Conservation (phyloP, 345 rosid genomes). For the Carallia pectinifolia region DNA sequence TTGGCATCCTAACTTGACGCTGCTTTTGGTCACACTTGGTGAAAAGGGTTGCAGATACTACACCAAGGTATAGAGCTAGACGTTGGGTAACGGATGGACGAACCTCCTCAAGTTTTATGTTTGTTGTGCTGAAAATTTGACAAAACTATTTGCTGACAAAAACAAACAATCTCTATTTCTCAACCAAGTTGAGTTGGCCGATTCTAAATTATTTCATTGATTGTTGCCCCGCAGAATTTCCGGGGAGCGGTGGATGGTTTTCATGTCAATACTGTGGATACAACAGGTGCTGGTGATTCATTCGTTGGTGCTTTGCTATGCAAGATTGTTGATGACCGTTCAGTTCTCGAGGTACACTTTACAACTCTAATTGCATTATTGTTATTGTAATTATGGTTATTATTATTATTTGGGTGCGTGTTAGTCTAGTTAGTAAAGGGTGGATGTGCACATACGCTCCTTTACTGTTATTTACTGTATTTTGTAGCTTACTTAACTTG, state of each 20-base stretch:
- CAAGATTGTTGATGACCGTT: slow-evolving; percentile 71
- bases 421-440: too few relatives aligned
- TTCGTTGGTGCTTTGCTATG: slow-evolving; percentile 83
- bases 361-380: not conserved
- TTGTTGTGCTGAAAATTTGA: not conserved
- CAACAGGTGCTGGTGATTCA: slow-evolving; percentile 97
- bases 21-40: slow-evolving; percentile 88
- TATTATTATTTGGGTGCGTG: too few relatives aligned
- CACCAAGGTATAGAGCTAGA: slow-evolving; percentile 56
- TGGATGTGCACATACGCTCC: too few relatives aligned
- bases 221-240: slow-evolving; percentile 50
- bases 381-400: not conserved
- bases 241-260: slow-evolving; percentile 74
- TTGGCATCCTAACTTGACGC: slow-evolving; percentile 82
- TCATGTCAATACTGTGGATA: slow-evolving; percentile 72
- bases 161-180: not conserved
- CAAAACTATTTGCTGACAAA: not conserved
- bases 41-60: slow-evolving; percentile 93
- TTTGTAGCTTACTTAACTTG: too few relatives aligned
- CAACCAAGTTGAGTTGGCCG: not conserved
- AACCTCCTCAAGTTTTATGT: not conserved
- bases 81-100: too few relatives aligned
- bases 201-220: not conserved
- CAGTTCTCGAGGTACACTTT: slow-evolving; percentile 60
- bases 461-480: too few relatives aligned